Percentiles rank a stretch among this genome's conserved stretches.
phyloP scores from a whole-genome alignment of 2,329 filamentous ascomycete genomes.

The Trichoderma pleuroti region DNA sequence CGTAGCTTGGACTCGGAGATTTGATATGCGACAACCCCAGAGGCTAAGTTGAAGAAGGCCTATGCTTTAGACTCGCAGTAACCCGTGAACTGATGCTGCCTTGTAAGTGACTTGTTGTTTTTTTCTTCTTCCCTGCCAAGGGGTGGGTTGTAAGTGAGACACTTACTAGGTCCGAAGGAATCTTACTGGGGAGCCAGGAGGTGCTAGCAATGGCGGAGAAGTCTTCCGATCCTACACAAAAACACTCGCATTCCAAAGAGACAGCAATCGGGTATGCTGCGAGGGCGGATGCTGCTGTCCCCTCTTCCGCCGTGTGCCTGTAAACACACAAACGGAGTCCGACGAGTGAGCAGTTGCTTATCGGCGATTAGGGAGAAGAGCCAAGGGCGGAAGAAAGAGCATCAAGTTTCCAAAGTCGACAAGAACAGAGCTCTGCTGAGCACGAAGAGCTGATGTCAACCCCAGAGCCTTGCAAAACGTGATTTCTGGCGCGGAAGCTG shows the following conservation, averaged over 20 bases:
- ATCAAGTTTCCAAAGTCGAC: not conserved
- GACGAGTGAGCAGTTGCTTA: not conserved
- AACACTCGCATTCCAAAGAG: conserved; percentile 39
- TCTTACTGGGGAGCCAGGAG: conserved; percentile 35
- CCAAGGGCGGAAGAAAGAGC: not conserved
- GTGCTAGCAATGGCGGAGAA: conserved; percentile 33
- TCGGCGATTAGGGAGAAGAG: not conserved
- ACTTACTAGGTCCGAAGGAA: conserved; percentile 29
- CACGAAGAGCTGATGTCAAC: not conserved
- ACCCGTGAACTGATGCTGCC: conserved; percentile 31
- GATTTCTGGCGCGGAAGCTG: not conserved
- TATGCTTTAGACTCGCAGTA: conserved; percentile 28
- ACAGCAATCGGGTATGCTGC: conserved; percentile 25
- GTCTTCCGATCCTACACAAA: conserved; percentile 36
- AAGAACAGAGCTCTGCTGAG: not conserved
- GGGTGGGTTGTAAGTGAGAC: conserved; percentile 36
- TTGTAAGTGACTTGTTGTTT: conserved; percentile 32
- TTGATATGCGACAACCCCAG: conserved; percentile 34
- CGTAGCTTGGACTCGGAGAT: conserved; percentile 37
- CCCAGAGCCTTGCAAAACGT: not conserved
- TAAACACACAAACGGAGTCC: conserved; percentile 20
- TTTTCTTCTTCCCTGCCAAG: conserved; percentile 23
- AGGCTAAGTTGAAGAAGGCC: conserved; percentile 30
- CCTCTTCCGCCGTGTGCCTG: conserved; percentile 23
- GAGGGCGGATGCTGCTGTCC: conserved; percentile 24